phyloP scores from a whole-genome alignment of 805 yeast genomes.

The Wickerhamomyces ciferrii region DNA sequence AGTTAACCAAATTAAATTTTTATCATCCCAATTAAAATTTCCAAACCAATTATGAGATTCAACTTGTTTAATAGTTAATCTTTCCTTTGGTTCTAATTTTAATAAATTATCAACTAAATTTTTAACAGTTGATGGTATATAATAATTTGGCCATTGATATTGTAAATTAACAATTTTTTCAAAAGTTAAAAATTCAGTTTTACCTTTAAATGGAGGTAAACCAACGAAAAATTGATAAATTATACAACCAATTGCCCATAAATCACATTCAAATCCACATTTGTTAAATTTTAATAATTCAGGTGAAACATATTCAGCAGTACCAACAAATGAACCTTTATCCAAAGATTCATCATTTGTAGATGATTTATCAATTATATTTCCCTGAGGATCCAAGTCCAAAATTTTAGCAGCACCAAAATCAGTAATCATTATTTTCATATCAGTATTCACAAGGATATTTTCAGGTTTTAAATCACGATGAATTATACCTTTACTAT shows the following conservation, averaged over 20 bases:
- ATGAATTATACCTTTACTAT: slow-evolving; percentile 84
- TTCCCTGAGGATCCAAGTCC: slow-evolving; percentile 27
- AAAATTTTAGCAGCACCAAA: slow-evolving; percentile 95
- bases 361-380: slow-evolving; percentile 28
- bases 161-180: slow-evolving; percentile 79
- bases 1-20: slow-evolving; percentile 61
- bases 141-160: slow-evolving; percentile 63
- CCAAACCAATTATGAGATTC: slow-evolving; percentile 70
- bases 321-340: slow-evolving; percentile 82
- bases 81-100: slow-evolving; percentile 61
- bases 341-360: slow-evolving; percentile 12
- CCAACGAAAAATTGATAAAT: slow-evolving; percentile 94
- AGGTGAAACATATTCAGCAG: slow-evolving; percentile 96
- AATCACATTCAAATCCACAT: slow-evolving; percentile 88
- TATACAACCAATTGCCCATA: slow-evolving; percentile 98
- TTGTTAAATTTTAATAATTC: slow-evolving; percentile 77
- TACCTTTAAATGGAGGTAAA: slow-evolving; percentile 79
- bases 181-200: slow-evolving; percentile 75
- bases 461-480: slow-evolving; percentile 95
- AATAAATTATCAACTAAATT: slow-evolving; percentile 65
- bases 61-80: slow-evolving; percentile 54
- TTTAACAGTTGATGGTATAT: slow-evolving; percentile 55
- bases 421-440: slow-evolving; percentile 89
- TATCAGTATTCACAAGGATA: slow-evolving; percentile 76
- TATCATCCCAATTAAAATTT: slow-evolving; percentile 60